Percentiles rank a stretch among this genome's conserved stretches.
Conservation (phyloP, 768 basidiomycete genomes). For the Pleurotus platypus region DNA sequence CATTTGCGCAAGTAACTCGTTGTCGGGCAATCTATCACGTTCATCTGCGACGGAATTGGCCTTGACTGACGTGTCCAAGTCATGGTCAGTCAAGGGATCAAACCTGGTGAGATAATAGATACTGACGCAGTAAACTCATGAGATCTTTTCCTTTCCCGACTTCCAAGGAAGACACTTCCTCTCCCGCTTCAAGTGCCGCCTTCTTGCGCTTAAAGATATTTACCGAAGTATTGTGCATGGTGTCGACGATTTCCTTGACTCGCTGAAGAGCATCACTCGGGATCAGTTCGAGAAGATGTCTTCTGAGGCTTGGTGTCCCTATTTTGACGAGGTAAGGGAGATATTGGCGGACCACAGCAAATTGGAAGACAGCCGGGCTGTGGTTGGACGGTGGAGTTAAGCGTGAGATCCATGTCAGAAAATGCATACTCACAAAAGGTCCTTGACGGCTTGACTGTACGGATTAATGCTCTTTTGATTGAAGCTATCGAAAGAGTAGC, state of each 20-base stretch:
- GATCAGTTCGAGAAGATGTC: conserved; percentile 26
- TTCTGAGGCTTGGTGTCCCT: conserved; percentile 24
- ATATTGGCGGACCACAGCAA: conserved; percentile 15
- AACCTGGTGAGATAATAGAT: background rate
- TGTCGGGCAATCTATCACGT: conserved; percentile 26
- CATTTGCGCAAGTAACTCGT: conserved; percentile 38
- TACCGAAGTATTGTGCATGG: conserved; percentile 30
- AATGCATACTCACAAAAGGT: conserved; percentile 23
- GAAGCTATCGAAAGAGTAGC: conserved; percentile 39
- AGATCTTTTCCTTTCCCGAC: conserved; percentile 40
- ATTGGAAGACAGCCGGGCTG: conserved; percentile 14
- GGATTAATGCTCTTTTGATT: conserved; percentile 25
- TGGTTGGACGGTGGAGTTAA: conserved; percentile 3
- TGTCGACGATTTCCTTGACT: conserved; percentile 28
- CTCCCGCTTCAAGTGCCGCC: conserved; percentile 26
- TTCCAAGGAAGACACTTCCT: conserved; percentile 26
- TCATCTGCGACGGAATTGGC: conserved; percentile 32
- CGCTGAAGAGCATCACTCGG: conserved; percentile 28
- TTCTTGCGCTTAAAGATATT: conserved; percentile 34
- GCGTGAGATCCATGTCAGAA: background rate
- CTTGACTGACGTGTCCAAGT: conserved; percentile 24
- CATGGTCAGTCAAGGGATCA: background rate
- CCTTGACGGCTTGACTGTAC: conserved; percentile 27
- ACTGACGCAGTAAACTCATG: conserved; percentile 41
- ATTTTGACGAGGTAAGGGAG: conserved; percentile 16